A percentile compares a stretch with the other conserved stretches of the same genome.
Evolutionary conservation across 148 eudicot species (phyloP).

Genomic region (Amaranthus hypochondriacus): DNA sequence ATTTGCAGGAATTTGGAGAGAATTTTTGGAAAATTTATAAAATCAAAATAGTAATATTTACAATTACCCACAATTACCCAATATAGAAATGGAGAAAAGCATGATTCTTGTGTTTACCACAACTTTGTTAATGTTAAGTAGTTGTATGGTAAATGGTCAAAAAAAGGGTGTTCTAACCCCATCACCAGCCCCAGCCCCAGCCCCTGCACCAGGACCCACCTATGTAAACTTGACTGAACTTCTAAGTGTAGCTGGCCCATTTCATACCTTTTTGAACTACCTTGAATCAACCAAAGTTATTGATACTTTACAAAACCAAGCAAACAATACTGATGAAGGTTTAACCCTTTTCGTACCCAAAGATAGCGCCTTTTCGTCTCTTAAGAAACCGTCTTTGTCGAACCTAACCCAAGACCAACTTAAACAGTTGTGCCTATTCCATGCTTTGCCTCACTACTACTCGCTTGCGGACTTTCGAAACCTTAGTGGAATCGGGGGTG

Average conservation of each 20-base stretch:
- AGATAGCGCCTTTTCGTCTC: conserved; percentile 55
- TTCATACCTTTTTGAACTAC: conserved; percentile 59
- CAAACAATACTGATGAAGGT: conserved; percentile 82
- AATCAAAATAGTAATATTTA: background rate
- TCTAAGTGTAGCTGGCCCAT: conserved; percentile 86
- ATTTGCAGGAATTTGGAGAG: conserved; percentile 27
- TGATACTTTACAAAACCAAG: conserved; percentile 78
- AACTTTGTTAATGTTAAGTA: conserved; percentile 28
- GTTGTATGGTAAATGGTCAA: conserved; percentile 40
- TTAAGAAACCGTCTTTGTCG: conserved; percentile 54
- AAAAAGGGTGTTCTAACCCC: conserved; percentile 16
- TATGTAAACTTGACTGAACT: conserved; percentile 65
- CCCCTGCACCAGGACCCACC: conserved; percentile 67
- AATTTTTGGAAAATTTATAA: background rate
- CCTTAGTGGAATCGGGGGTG: conserved; percentile 51
- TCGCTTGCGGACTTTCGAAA: conserved; percentile 63
- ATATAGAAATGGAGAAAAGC: conserved; percentile 27
- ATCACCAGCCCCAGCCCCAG: conserved; percentile 43
- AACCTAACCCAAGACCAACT: conserved; percentile 80
- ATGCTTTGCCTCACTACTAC: conserved; percentile 74
- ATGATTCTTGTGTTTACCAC: conserved; percentile 24
- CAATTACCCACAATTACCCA: background rate
- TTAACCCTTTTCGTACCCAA: conserved; percentile 77
- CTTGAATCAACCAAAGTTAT: conserved; percentile 65
- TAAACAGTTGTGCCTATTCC: conserved; percentile 73